phyloP scores from a whole-genome alignment of 352 stramenopile genomes.

The Globisporangium lucens region DNA sequence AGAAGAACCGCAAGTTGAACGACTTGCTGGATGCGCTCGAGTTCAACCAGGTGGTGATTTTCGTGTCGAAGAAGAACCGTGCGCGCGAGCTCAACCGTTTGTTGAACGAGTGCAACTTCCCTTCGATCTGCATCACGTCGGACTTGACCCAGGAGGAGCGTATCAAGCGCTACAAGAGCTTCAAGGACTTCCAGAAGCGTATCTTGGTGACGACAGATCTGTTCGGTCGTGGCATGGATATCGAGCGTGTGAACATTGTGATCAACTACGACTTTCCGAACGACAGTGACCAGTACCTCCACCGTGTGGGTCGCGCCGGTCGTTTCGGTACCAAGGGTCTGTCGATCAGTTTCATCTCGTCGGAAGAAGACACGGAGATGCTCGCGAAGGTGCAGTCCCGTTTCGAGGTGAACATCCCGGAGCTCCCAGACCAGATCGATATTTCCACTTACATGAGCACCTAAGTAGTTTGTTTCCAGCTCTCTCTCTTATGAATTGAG shows the following conservation, averaged over 20 bases:
- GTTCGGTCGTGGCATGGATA: slow-evolving; percentile 99
- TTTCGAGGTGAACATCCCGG: slow-evolving; percentile 99
- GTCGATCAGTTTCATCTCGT: slow-evolving; percentile 99
- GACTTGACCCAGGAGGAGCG: slow-evolving; percentile 97
- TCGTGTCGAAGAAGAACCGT: slow-evolving; percentile 97
- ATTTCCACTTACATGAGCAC: slow-evolving; percentile 98
- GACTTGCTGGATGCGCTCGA: slow-evolving; percentile 99
- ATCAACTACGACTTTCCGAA: slow-evolving; percentile 99
- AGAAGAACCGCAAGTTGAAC: slow-evolving; percentile 99
- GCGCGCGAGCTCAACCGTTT: slow-evolving; percentile 97
- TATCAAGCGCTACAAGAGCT: slow-evolving; percentile 99
- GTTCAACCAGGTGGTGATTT: slow-evolving; percentile 99
- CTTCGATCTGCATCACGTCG: slow-evolving; percentile 99
- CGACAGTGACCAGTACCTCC: slow-evolving; percentile 98
- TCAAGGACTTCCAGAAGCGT: slow-evolving; percentile 99
- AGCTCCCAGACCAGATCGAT: slow-evolving; percentile 99
- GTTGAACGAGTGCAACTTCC: slow-evolving; percentile 99
- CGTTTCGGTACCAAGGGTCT: slow-evolving; percentile 99
- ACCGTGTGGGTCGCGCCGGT: slow-evolving; percentile 97
- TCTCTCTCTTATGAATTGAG: background rate
- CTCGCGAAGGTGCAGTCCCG: slow-evolving; percentile 98
- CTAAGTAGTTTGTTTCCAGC: slow-evolving; percentile 32
- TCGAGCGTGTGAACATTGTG: slow-evolving; percentile 99
- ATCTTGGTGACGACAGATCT: slow-evolving; percentile 99
- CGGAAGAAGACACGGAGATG: slow-evolving; percentile 96